These are phyloP conservation scores for Oidiodendron maius DNA, from an alignment of 495 filamentous ascomycete genomes.

Conservation along the genomic window DNA sequence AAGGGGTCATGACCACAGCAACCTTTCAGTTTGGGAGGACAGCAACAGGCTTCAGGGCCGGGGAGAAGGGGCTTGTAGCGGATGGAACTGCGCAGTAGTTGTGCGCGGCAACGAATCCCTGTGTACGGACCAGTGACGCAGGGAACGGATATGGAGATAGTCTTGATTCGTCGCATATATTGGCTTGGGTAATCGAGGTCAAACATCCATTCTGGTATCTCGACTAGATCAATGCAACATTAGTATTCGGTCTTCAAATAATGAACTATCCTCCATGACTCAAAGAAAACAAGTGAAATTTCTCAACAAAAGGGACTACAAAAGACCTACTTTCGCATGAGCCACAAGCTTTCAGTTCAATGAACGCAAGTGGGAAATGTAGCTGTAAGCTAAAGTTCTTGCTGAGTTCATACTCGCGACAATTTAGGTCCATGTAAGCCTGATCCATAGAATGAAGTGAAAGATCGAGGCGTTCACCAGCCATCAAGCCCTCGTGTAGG, in stretches of 20 bases:
- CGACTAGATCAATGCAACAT: too few relatives aligned
- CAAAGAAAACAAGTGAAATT: too few relatives aligned
- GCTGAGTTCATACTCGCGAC: conserved; percentile 29
- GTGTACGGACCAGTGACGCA: conserved; percentile 25
- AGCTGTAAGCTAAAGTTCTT: conserved; percentile 29
- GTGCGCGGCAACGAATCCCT: conserved; percentile 24
- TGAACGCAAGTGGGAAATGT: conserved; percentile 21
- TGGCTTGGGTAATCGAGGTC: conserved; percentile 40
- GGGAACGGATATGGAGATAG: conserved; percentile 15
- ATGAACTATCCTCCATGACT: too few relatives aligned
- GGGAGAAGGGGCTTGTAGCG: conserved; percentile 14
- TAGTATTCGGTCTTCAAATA: too few relatives aligned
- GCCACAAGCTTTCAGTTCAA: conserved; percentile 23
- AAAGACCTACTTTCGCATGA: conserved; percentile 7
- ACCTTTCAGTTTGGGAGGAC: not conserved
- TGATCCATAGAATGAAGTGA: conserved; percentile 22
- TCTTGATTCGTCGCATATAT: conserved; percentile 30
- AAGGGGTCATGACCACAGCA: not conserved
- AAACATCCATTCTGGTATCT: conserved; percentile 30
- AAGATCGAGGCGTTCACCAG: conserved; percentile 22
- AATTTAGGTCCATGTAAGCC: conserved; percentile 17
- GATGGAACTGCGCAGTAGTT: conserved; percentile 1
- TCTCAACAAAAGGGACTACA: too few relatives aligned
- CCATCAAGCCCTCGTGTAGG: conserved; percentile 24
- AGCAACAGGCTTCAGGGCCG: not conserved